Evolutionary conservation across 1,284 basidiomycete species (phyloP).

Genomic region (Leccinum holopus): DNA sequence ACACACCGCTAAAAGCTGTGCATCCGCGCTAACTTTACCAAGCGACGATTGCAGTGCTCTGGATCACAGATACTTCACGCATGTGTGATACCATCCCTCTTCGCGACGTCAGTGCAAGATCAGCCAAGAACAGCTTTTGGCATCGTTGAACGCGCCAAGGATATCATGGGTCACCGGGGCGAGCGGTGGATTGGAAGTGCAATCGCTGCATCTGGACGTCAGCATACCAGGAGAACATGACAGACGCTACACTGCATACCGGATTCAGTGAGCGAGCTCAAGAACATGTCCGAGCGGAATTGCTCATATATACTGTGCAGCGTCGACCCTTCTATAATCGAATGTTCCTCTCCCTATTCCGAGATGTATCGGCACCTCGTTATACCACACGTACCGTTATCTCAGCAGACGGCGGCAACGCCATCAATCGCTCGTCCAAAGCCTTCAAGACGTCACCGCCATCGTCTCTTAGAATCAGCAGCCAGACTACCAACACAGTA

Average conservation of each 20-base stretch:
- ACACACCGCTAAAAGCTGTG: slow-evolving; percentile 55
- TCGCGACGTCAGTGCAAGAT: slow-evolving; percentile 55
- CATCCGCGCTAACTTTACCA: slow-evolving; percentile 53
- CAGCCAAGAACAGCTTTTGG: slow-evolving; percentile 68
- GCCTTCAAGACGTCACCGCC: slow-evolving; percentile 54
- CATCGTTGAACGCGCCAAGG: slow-evolving; percentile 56
- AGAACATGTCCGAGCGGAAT: slow-evolving; percentile 82
- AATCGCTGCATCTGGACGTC: slow-evolving; percentile 53
- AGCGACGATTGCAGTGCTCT: slow-evolving; percentile 44
- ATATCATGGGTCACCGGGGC: slow-evolving; percentile 59
- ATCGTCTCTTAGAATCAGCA: slow-evolving; percentile 65
- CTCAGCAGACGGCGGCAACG: slow-evolving; percentile 55
- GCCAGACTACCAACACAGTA: slow-evolving; percentile 56
- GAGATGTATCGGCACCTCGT: background rate
- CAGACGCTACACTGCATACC: slow-evolving; percentile 48
- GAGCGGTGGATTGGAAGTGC: slow-evolving; percentile 61
- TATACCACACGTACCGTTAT: slow-evolving; percentile 49
- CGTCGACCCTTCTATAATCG: slow-evolving; percentile 70
- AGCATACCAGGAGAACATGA: slow-evolving; percentile 1
- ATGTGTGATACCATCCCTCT: slow-evolving; percentile 68
- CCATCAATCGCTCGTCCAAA: slow-evolving; percentile 58
- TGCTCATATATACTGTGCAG: slow-evolving; percentile 73
- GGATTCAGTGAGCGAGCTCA: slow-evolving; percentile 84
- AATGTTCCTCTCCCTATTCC: slow-evolving; percentile 66
- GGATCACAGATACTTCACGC: slow-evolving; percentile 60